phyloP scores from a whole-genome alignment of 2,329 filamentous ascomycete genomes.

The Colletotrichum tanaceti region DNA sequence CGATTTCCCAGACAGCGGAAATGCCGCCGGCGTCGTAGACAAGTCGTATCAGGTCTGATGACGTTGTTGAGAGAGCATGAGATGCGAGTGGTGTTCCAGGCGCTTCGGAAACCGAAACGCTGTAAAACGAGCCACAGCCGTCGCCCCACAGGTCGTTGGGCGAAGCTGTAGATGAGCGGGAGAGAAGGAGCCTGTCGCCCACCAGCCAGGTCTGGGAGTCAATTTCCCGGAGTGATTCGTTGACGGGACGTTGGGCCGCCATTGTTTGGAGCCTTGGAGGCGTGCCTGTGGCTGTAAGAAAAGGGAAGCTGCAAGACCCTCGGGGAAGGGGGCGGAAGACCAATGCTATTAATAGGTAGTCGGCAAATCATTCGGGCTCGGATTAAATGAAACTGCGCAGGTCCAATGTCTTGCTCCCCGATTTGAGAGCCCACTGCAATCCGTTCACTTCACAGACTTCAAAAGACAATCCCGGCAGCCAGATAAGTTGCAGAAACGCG shows the following conservation, averaged over 20 bases:
- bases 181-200: conserved; percentile 31
- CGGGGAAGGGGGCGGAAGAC: no score
- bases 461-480: no score
- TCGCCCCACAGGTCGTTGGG: conserved; percentile 20
- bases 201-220: conserved; percentile 32
- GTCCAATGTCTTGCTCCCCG: no score
- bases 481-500: no score
- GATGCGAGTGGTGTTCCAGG: conserved; percentile 6
- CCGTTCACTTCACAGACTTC: no score
- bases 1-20: conserved; percentile 41
- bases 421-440: no score
- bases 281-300: no score
- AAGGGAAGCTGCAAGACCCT: no score
- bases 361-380: no score
- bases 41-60: conserved; percentile 16
- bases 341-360: no score
- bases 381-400: no score
- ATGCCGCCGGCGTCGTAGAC: conserved; percentile 27
- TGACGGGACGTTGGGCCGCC: neutral
- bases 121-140: conserved; percentile 14
- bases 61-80: conserved; percentile 2
- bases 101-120: conserved; percentile 21
- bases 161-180: neutral
- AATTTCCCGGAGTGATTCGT: conserved; percentile 32
- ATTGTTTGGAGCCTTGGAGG: neutral